Base-by-base conservation (phyloP, 1,139 yeast genomes). In the Candida albicans region DNA sequence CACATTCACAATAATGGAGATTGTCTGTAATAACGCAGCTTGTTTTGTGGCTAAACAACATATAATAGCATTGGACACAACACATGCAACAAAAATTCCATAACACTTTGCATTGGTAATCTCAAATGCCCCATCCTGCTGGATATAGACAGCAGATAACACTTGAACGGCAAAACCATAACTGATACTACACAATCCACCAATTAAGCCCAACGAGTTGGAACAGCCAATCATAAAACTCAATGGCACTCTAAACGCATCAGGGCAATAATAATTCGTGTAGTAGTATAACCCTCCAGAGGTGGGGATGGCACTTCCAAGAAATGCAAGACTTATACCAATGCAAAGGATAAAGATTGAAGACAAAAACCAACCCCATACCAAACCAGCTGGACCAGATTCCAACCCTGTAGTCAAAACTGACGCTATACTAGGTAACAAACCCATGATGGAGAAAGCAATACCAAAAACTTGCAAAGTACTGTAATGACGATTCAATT, bases 311-410 rank as follows among this genome's bases (percentile, higher is more conserved):
- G 87, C 76, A 26, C 84, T 77, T 1, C 85, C 84, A 42, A 82
- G 64, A 50, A 82, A 82, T 12, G 87, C 77, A 70, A 84, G 82
- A n/a, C 84, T 73, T 43, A 74, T 52, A 10, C 88, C 89, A 45
- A 81, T 76, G 46, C 74, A 64, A 41, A 82, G 59, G 47, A 84
- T 77, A 50, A 83, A 82, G 41, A 73, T 49, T n/a, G 79, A 77
- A 35, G 83, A 77, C 41, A 75, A 67, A 45, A 83, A 71, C 88
- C 89, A 85, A 42, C 89, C 87, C 88, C 89, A 84, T 14, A 82
- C 77, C 22, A 81, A 70, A 4, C 84, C 61, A 26, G 66, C 59
- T 8, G 72, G 61, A 8, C 79, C 79, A 5, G 64, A 80, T 15
- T 75, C 65, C 42, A 74, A 65, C 3, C 67, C 68, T 13, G 49